These are phyloP conservation scores for Volutella citrinella DNA, from an alignment of 2,329 filamentous ascomycete species.

Conservation along the genomic window DNA sequence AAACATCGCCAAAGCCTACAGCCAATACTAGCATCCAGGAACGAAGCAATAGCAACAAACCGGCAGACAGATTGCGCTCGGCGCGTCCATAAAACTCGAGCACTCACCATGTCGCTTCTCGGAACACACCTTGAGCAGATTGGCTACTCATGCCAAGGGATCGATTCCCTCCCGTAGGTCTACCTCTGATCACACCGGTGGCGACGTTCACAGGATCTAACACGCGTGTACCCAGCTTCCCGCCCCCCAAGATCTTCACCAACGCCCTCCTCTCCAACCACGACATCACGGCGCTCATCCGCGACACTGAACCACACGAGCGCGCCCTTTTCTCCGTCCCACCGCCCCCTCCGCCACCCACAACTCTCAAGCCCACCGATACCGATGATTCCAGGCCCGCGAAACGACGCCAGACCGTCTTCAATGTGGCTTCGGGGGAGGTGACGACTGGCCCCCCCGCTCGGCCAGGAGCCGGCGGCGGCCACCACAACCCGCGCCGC, in stretches of 20 bases:
- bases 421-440: slow-evolving; percentile 62
- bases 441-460: slow-evolving; percentile 55
- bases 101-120: slow-evolving; percentile 65
- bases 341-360: slow-evolving; percentile 56
- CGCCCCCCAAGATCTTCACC: slow-evolving; percentile 89
- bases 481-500: slow-evolving; percentile 51
- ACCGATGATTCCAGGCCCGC: slow-evolving; percentile 34
- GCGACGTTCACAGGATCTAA: no score
- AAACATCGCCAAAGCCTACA: no score
- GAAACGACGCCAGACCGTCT: slow-evolving; percentile 59
- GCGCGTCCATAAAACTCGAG: no score
- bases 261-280: slow-evolving; percentile 84
- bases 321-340: slow-evolving; percentile 92
- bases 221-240: slow-evolving; percentile 61
- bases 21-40: no score
- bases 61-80: no score
- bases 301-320: slow-evolving; percentile 93
- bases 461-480: slow-evolving; percentile 33
- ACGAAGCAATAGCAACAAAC: no score
- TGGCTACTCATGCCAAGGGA: slow-evolving; percentile 69
- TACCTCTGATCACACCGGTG: no score
- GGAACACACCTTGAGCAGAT: slow-evolving; percentile 75
- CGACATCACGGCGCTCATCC: slow-evolving; percentile 92
- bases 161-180: slow-evolving; percentile 69
- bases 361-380: slow-evolving; percentile 32